A percentile compares a stretch with the other conserved stretches of the same genome.
phyloP scores from a whole-genome alignment of 176 grass and related monocot species.

The Saccharum spontaneum region DNA sequence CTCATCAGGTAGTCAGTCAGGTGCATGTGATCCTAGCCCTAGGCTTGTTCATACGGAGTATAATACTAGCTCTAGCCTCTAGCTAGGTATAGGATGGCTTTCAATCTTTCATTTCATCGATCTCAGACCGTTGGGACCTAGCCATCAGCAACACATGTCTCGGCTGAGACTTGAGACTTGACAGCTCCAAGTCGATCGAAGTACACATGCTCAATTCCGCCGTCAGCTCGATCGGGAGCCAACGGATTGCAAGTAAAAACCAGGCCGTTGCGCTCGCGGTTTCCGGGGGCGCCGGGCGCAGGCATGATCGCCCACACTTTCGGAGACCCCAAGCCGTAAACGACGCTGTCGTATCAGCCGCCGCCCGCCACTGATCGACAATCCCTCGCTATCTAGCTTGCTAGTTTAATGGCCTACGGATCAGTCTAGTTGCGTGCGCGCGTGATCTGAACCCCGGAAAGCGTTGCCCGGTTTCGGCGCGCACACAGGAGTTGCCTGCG shows the following conservation, averaged over 20 bases:
- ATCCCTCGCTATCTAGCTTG: not conserved
- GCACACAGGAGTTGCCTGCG: not conserved
- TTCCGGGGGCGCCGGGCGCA: not conserved
- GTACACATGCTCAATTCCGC: not conserved
- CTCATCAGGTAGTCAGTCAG: not conserved
- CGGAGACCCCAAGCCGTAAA: not conserved
- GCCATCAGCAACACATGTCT: conserved; percentile 28
- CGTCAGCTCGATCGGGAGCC: not conserved
- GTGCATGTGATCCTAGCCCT: conserved; percentile 8
- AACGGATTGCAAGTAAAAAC: not conserved
- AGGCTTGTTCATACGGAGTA: no score
- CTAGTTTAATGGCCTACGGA: not conserved
- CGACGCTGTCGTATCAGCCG: not conserved
- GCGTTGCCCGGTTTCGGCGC: not conserved
- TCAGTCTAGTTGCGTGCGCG: not conserved
- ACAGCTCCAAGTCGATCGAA: not conserved
- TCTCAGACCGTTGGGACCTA: conserved; percentile 20
- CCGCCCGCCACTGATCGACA: not conserved
- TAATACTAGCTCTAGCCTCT: no score
- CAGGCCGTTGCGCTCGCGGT: not conserved
- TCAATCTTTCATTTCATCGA: not conserved
- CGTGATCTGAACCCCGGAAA: not conserved
- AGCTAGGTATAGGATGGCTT: not conserved
- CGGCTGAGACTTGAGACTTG: not conserved
- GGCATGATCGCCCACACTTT: not conserved